Percentiles rank a stretch among this genome's conserved stretches.
These are phyloP conservation scores for Aureobasidium sp. DNA, from an alignment of 2,329 filamentous ascomycete species.

Conservation along the genomic window DNA sequence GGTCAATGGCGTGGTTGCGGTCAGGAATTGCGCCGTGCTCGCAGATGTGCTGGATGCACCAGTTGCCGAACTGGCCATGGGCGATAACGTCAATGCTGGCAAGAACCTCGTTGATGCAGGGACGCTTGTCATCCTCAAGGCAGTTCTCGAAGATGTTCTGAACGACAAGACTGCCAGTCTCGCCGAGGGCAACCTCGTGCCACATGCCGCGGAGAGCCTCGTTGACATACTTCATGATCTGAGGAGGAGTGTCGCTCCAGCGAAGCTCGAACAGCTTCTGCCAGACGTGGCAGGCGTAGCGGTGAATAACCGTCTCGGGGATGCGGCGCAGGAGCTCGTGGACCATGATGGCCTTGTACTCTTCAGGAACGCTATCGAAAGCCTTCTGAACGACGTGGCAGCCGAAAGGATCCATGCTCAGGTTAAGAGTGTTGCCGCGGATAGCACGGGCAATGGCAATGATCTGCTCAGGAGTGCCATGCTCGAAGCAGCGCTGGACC, in stretches of 20 bases:
- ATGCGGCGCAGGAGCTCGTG: slow-evolving; percentile 91
- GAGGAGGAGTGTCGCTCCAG: slow-evolving; percentile 88
- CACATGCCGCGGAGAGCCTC: slow-evolving; percentile 93
- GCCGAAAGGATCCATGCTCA: slow-evolving; percentile 98
- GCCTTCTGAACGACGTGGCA: slow-evolving; percentile 98
- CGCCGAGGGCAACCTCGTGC: slow-evolving; percentile 94
- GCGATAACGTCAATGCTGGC: slow-evolving; percentile 92
- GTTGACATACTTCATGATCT: slow-evolving; percentile 98
- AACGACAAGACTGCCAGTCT: slow-evolving; percentile 95
- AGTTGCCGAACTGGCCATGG: slow-evolving; percentile 97
- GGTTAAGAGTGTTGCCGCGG: slow-evolving; percentile 82
- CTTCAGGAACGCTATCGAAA: slow-evolving; percentile 93
- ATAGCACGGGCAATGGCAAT: slow-evolving; percentile 92
- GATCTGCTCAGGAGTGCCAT: slow-evolving; percentile 90
- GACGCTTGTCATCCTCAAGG: slow-evolving; percentile 97
- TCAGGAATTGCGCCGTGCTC: slow-evolving; percentile 90
- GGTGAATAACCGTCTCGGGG: slow-evolving; percentile 94
- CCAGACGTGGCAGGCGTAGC: slow-evolving; percentile 98
- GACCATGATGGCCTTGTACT: slow-evolving; percentile 99
- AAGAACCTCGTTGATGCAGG: slow-evolving; percentile 94
- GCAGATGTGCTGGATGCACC: slow-evolving; percentile 99
- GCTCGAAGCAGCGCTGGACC: slow-evolving; percentile 97
- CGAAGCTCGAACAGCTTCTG: slow-evolving; percentile 98
- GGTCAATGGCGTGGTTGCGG: slow-evolving; percentile 87
- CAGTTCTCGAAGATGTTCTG: slow-evolving; percentile 99